Base-by-base conservation (phyloP, 192 early-diverging fungal species). In the Geranomyces variabilis region DNA sequence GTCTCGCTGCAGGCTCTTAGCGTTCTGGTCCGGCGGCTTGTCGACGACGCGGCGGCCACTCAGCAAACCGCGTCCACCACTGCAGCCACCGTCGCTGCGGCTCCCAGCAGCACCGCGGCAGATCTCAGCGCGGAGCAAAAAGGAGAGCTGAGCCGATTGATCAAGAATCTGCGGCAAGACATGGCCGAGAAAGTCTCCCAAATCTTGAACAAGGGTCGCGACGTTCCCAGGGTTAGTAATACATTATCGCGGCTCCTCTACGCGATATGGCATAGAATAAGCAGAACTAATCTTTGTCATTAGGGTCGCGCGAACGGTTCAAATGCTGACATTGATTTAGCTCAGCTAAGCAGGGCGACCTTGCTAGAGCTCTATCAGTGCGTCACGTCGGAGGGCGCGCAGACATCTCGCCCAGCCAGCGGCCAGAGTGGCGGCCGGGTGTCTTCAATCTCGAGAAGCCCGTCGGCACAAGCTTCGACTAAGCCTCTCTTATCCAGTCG, bases 21-120 rank as follows among this genome's bases (percentile, higher is more conserved):
- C 43, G 19, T 60, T 28, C 68, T 70, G 8, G 56, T 70, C 26
- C 68, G 68, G 19, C 68, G 46, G 24, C 57, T 70, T 2, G 68
- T 47, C 0, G 56, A 70, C 17, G 68, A 58, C 17, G 36, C 58
- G 4, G 51, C 51, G 6, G 43, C 19, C 17, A 19, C 8, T 15
- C 29, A 29, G 3, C 8, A 1, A 36, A 44, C 63, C 10, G 43
- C 63, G 2, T 46, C 63, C 5, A 19, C n/a, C 4, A 8, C 36
- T 10, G 28, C 17, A 17, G 30, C 46, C 12, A 22, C 41, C 7
- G n/a, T n/a, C n/a, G n/a, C n/a, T n/a, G n/a, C n/a, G n/a, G n/a
- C n/a, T 7, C 24, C 14, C 56, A 57, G 56, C 56, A 57, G 24
- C 56, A 13, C 46, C 46, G 4, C 51, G 15, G 51, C 21, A 17